Percentiles rank a stretch among this genome's conserved stretches.
These are phyloP conservation scores for Linum lewisii DNA, from an alignment of 345 rosid genomes.

Conservation along the genomic window DNA sequence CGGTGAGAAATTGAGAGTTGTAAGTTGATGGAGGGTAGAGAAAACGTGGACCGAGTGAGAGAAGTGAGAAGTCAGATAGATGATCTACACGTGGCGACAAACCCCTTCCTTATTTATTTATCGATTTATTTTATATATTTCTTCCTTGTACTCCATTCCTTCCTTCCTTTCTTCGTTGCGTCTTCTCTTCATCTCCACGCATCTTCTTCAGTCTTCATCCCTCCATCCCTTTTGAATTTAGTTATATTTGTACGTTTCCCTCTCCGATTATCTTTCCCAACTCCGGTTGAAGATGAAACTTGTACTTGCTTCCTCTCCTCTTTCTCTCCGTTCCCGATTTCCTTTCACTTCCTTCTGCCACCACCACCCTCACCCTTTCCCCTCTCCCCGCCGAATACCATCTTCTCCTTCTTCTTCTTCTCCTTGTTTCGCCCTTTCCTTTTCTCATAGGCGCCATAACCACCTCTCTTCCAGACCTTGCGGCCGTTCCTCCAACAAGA, in stretches of 20 bases:
- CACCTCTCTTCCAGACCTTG: slow-evolving; percentile 12
- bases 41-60: slow-evolving; percentile 3
- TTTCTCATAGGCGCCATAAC: slow-evolving; percentile 26
- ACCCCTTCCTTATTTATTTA: background rate
- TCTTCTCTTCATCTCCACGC: background rate
- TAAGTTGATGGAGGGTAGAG: too few species aligned
- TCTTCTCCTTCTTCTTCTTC: slow-evolving; percentile 37
- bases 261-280: background rate
- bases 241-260: background rate
- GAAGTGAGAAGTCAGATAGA: too few species aligned
- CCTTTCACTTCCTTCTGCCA: slow-evolving; percentile 16
- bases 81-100: slow-evolving; percentile 16
- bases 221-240: background rate
- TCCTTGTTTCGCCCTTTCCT: slow-evolving; percentile 42
- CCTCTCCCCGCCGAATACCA: slow-evolving; percentile 14
- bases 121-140: background rate
- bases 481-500: slow-evolving; percentile 19
- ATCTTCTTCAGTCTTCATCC: background rate
- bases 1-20: too few species aligned
- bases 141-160: slow-evolving; percentile 8
- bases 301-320: slow-evolving; percentile 44
- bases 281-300: slow-evolving; percentile 27
- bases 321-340: slow-evolving; percentile 41
- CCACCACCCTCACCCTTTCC: slow-evolving; percentile 9
- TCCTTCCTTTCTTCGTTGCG: slow-evolving; percentile 7